phyloP scores from a whole-genome alignment of 495 filamentous ascomycete genomes.

The Articulospora tetracladia region DNA sequence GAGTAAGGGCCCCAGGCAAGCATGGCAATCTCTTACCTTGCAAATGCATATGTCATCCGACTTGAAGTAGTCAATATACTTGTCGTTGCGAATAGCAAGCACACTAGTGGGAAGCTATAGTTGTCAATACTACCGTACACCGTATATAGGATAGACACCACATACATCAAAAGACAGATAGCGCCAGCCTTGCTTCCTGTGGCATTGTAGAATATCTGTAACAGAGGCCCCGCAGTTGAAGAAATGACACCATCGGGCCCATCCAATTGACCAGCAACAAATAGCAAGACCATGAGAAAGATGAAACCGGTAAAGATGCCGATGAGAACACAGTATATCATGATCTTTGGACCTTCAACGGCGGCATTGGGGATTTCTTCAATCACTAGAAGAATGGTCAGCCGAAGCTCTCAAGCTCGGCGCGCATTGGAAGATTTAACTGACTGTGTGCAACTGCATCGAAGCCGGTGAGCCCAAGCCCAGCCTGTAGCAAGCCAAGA shows the following conservation, averaged over 20 bases:
- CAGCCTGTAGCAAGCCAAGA: conserved; percentile 56
- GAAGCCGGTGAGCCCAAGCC: conserved; percentile 57
- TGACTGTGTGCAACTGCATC: conserved; percentile 56
- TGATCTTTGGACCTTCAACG: conserved; percentile 32
- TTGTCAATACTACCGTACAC: conserved; percentile 19
- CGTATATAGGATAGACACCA: neutral
- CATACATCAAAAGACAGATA: conserved; percentile 64
- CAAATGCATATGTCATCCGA: conserved; percentile 76
- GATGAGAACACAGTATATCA: conserved; percentile 32
- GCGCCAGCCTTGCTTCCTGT: conserved; percentile 61
- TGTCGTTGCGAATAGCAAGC: conserved; percentile 66
- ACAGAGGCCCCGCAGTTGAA: conserved; percentile 58
- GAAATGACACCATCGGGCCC: conserved; percentile 48
- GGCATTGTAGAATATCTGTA: conserved; percentile 68
- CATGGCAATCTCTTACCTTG: conserved; percentile 18
- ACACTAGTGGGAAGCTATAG: conserved; percentile 60
- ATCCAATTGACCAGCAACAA: conserved; percentile 57
- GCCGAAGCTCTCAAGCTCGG: neutral
- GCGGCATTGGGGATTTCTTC: conserved; percentile 40
- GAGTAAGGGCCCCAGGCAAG: neutral
- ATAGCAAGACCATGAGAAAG: conserved; percentile 63
- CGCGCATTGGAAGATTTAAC: neutral
- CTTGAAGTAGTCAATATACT: conserved; percentile 74
- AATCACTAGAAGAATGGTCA: conserved; percentile 33
- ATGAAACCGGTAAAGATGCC: conserved; percentile 44